Percentiles rank a stretch among this genome's conserved stretches.
Evolutionary conservation across 2,329 filamentous ascomycete genomes (phyloP).

Genomic region (Colletotrichum eremochloae): DNA sequence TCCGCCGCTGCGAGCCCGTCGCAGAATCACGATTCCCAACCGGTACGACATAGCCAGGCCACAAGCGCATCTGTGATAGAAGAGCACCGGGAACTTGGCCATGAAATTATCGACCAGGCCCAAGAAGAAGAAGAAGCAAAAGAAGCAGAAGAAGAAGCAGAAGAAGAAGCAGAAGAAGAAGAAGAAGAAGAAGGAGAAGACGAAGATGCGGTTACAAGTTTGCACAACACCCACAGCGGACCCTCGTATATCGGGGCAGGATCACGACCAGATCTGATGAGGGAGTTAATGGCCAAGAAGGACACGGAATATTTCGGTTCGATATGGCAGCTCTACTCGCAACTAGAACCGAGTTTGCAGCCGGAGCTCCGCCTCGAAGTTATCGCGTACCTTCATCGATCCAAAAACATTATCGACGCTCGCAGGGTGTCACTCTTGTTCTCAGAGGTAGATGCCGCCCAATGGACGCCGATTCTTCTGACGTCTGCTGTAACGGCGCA

Average conservation of each 20-base stretch:
- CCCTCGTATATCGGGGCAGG: conserved; percentile 29
- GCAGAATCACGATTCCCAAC: neutral
- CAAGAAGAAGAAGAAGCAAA: neutral
- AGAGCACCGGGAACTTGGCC: neutral
- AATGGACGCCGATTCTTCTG: conserved; percentile 58
- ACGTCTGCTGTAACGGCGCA: conserved; percentile 57
- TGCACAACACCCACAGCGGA: conserved; percentile 31
- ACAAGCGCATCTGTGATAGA: neutral
- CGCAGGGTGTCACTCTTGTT: conserved; percentile 62
- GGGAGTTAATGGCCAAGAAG: conserved; percentile 46
- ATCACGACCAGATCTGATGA: conserved; percentile 40
- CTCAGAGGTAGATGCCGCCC: conserved; percentile 49
- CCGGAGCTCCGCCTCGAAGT: conserved; percentile 50
- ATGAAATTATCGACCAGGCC: neutral
- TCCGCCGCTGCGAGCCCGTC: conserved; percentile 33
- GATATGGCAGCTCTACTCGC: conserved; percentile 59
- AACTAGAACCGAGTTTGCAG: conserved; percentile 52
- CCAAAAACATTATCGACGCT: conserved; percentile 58
- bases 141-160: neutral
- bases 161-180: neutral
- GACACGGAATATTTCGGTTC: conserved; percentile 52
- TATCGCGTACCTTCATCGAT: conserved; percentile 58
- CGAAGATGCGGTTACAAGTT: neutral
- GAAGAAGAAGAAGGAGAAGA: neutral
- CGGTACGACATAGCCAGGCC: neutral